Evolutionary conservation across 1,139 yeast species (phyloP).

Genomic region (Kodamaea ohmeri): DNA sequence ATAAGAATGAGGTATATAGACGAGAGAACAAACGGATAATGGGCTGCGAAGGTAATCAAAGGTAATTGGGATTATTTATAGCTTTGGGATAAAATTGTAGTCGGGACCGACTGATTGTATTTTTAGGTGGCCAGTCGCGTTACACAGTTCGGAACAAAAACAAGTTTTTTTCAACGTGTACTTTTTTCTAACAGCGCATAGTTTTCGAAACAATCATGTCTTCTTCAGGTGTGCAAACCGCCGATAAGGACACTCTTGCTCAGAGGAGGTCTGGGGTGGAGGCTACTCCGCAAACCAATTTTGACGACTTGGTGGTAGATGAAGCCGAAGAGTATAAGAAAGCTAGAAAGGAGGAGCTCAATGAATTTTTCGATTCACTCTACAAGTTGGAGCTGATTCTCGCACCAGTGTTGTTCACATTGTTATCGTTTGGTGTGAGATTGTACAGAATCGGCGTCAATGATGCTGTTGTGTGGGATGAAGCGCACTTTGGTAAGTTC

Average conservation of each 20-base stretch:
- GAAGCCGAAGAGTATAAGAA: constrained; percentile 24
- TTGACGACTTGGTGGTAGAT: constrained; percentile 14
- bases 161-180: constrained; percentile 7
- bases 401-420: constrained; percentile 49
- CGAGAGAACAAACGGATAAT: no score
- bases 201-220: constrained; percentile 20
- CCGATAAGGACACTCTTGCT: constrained; percentile 22
- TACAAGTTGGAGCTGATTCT: constrained; percentile 33
- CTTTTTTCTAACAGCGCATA: constrained; percentile 6
- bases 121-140: constrained; percentile 1
- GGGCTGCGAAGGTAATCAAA: no score
- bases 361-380: constrained; percentile 33
- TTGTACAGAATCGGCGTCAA: constrained; percentile 52
- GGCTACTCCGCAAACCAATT: constrained; percentile 1
- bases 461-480: constrained; percentile 60
- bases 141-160: constrained; percentile 1
- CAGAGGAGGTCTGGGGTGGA: constrained; percentile 16
- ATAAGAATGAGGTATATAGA: no score
- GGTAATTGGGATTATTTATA: not conserved
- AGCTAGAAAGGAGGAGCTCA: constrained; percentile 29
- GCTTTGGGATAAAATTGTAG: not conserved
- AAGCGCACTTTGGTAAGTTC: constrained; percentile 85
- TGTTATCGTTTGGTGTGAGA: constrained; percentile 48
- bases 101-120: not conserved
- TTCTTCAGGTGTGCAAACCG: constrained; percentile 24